These are phyloP conservation scores for Pichia norvegensis DNA, from an alignment of 1,139 yeast species.

Conservation along the genomic window DNA sequence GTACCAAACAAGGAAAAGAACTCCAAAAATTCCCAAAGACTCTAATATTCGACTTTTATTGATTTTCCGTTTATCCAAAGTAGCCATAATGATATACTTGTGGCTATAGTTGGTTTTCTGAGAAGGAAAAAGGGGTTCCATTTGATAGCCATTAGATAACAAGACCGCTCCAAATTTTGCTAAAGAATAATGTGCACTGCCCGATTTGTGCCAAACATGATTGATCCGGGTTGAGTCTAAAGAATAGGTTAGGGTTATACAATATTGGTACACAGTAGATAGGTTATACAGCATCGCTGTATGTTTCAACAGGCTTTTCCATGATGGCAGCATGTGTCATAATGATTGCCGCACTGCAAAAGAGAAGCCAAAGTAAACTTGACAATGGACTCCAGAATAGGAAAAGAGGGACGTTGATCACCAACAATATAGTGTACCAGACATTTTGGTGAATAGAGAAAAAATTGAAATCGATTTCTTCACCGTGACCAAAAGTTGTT, in stretches of 20 bases:
- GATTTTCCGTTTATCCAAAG: not conserved
- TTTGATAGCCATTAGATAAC: no score
- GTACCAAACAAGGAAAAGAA: constrained; percentile 2
- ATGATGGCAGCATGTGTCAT: constrained; percentile 82
- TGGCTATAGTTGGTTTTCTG: no score
- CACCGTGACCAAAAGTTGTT: constrained; percentile 52
- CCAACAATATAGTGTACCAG: constrained; percentile 66
- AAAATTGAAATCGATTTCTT: constrained; percentile 56
- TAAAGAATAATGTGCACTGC: no score
- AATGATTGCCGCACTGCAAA: constrained; percentile 74
- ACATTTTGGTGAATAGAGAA: constrained; percentile 66
- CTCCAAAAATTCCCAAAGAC: not conserved
- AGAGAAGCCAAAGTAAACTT: constrained; percentile 86
- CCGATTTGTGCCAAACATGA: no score
- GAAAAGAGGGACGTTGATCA: constrained; percentile 55
- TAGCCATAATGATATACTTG: not conserved
- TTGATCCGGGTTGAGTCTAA: not conserved
- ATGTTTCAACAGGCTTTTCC: constrained; percentile 95
- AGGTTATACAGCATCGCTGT: constrained; percentile 57
- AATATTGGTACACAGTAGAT: not conserved
- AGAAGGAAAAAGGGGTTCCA: no score
- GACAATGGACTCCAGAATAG: constrained; percentile 87
- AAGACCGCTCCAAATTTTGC: no score
- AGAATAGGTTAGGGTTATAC: not conserved
- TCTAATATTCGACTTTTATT: not conserved